Evolutionary conservation across 768 basidiomycete species (phyloP).

Genomic region (Hygrophorus russula): DNA sequence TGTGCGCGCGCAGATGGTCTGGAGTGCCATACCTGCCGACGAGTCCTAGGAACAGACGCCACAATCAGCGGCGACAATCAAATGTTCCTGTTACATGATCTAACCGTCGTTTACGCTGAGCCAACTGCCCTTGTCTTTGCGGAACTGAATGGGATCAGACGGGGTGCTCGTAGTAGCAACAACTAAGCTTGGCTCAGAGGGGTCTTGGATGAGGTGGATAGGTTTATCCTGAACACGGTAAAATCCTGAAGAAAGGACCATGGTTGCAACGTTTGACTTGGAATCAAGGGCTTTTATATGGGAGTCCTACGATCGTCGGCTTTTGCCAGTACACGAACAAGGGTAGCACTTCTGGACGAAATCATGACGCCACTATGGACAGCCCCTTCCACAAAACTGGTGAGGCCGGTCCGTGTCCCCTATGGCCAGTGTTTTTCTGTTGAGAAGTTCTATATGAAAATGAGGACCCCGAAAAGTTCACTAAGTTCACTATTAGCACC

Average conservation of each 20-base stretch:
- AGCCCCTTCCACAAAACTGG: too few relatives aligned
- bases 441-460: too few relatives aligned
- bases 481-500: too few relatives aligned
- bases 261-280: background rate
- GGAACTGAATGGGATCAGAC: background rate
- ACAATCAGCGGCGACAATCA: background rate
- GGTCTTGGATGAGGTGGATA: constrained; percentile 2
- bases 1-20: background rate
- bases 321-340: too few relatives aligned
- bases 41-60: background rate
- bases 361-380: too few relatives aligned
- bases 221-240: constrained; percentile 2
- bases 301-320: too few relatives aligned
- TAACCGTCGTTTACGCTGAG: constrained; percentile 1
- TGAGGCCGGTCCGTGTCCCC: too few relatives aligned
- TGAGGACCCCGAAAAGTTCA: too few relatives aligned
- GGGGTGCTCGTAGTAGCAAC: background rate
- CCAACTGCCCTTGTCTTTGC: constrained; percentile 1
- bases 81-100: background rate
- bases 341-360: too few relatives aligned
- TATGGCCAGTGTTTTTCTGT: too few relatives aligned
- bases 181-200: background rate
- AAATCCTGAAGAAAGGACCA: constrained; percentile 2
- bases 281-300: too few relatives aligned
- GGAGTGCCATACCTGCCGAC: constrained; percentile 2